These are phyloP conservation scores for Clonostachys rosea DNA, from an alignment of 2,329 filamentous ascomycete species.

Conservation along the genomic window DNA sequence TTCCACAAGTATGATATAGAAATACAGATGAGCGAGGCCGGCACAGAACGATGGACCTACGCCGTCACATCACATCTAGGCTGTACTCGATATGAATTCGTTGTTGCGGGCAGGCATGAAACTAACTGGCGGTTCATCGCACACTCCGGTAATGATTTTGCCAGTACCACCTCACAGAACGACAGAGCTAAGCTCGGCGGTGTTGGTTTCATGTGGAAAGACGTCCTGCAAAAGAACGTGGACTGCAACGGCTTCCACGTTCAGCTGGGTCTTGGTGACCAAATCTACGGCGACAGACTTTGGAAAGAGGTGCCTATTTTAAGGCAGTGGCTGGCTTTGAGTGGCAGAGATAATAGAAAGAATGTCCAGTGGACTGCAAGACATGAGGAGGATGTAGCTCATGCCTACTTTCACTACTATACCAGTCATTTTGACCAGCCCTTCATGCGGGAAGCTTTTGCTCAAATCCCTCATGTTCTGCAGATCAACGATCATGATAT, in stretches of 20 bases:
- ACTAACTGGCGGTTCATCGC: constrained; percentile 94
- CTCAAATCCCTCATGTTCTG: constrained; percentile 90
- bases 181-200: constrained; percentile 85
- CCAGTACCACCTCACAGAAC: constrained; percentile 77
- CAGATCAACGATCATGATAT: constrained; percentile 98
- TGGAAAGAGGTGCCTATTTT: constrained; percentile 95
- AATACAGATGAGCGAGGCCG: constrained; percentile 79
- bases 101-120: constrained; percentile 86
- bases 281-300: constrained; percentile 90
- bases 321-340: constrained; percentile 92
- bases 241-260: constrained; percentile 95
- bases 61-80: constrained; percentile 95
- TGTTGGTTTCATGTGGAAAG: constrained; percentile 97
- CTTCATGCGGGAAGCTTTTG: constrained; percentile 89
- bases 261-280: constrained; percentile 86
- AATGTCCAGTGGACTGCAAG: constrained; percentile 88
- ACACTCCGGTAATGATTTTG: constrained; percentile 95
- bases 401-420: constrained; percentile 99
- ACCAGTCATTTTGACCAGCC: constrained; percentile 98
- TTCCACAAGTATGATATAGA: constrained; percentile 96
- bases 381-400: constrained; percentile 90
- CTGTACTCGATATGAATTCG: constrained; percentile 96
- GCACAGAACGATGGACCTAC: constrained; percentile 89
- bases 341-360: constrained; percentile 88
- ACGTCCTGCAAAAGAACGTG: constrained; percentile 93